Evolutionary conservation across 345 rosid genomes (phyloP).

Genomic region (Citrus mangshanensis): DNA sequence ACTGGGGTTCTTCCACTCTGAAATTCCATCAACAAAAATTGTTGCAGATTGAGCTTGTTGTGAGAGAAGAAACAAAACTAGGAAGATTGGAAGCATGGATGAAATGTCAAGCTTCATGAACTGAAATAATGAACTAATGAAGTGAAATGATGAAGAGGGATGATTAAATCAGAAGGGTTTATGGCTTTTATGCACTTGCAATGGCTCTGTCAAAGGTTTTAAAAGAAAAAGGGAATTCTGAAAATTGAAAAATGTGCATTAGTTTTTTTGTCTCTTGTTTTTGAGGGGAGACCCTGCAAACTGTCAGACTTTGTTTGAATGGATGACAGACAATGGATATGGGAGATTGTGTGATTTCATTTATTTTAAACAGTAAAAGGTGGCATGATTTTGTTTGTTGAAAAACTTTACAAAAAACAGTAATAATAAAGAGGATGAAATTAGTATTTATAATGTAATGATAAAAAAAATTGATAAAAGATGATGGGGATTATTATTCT

Average conservation of each 20-base stretch:
- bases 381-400: slow-evolving; percentile 40
- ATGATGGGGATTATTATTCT: slow-evolving; percentile 75
- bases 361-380: slow-evolving; percentile 31
- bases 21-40: slow-evolving; percentile 62
- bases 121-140: neutral
- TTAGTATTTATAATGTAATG: neutral
- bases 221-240: neutral
- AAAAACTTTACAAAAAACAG: slow-evolving; percentile 10
- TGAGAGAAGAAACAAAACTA: slow-evolving; percentile 33
- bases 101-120: slow-evolving; percentile 21
- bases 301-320: slow-evolving; percentile 26
- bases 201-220: neutral
- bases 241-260: slow-evolving; percentile 10
- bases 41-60: slow-evolving; percentile 44
- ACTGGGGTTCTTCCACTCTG: slow-evolving; percentile 63
- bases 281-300: neutral
- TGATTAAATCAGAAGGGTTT: slow-evolving; percentile 1
- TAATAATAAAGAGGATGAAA: neutral
- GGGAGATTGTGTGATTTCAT: slow-evolving; percentile 18
- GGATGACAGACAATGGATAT: slow-evolving; percentile 26
- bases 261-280: neutral
- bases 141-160: slow-evolving; percentile 6
- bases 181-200: neutral
- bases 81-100: slow-evolving; percentile 24
- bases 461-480: slow-evolving; percentile 10